Base-by-base conservation (phyloP, 805 yeast genomes). In the Debaryomyces tyrocola region DNA sequence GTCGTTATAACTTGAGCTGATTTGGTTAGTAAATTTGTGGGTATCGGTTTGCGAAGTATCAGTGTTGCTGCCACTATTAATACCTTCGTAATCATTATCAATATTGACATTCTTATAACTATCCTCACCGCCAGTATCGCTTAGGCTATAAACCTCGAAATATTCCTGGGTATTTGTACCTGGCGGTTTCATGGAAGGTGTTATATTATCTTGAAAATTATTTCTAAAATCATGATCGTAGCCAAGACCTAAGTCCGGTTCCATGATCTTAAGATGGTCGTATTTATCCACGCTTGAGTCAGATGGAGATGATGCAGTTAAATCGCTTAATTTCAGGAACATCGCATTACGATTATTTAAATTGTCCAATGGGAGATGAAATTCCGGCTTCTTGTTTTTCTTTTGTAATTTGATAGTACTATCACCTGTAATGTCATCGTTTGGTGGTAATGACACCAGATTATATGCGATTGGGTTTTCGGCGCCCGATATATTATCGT, bases 101-200 rank as follows among this genome's bases (percentile, higher is more conserved):
- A 14, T 18, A 12, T 14, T 31, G 14, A 31, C 8, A n/a, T 14
- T 14, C 4, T 11, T 31, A 31, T 31, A 31, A 14, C 17, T 29
- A 8, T 39, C 42, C 20, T 18, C 29, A 12, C 33, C 47, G 12
- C 36, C 33, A 28, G 35, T 11, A 21, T 20, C 40, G 40, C 34
- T 31, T 31, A 31, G 17, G 17, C 4, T 44, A 17, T 43, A 36
- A 11, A 35, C 31, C 15, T 44, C 43, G 40, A 47, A 50, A 48
- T 59, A 57, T n/a, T 47, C 58, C 12, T 49, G 44, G 15, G 37
- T 42, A 28, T 45, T 48, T 14, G 51, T 28, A 12, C 59, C 62
- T 2, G 73, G 72, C 0, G 70, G 70, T 33, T 60, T 60, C 66
- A 66, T 62, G 5, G 58, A 52, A 3, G 71, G 73, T 2, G 73